phyloP scores from a whole-genome alignment of 805 yeast species.

The Sporopachydermia quercuum region DNA sequence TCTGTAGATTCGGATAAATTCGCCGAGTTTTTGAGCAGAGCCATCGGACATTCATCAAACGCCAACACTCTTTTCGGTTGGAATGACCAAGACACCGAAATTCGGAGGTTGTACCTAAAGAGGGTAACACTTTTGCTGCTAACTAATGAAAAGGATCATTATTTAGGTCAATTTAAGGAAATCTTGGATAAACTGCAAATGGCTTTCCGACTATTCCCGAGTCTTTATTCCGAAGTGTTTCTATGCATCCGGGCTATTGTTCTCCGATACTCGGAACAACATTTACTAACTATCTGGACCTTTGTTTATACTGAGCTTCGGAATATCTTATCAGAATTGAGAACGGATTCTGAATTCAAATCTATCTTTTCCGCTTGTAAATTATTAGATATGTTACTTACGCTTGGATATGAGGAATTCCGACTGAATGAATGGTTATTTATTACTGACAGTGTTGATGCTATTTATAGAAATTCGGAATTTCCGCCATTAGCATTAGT shows the following conservation, averaged over 20 bases:
- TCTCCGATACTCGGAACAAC: constrained; percentile 45
- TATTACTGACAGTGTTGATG: constrained; percentile 51
- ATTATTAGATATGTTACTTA: constrained; percentile 57
- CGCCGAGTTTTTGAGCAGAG: constrained; percentile 29
- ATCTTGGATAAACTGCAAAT: constrained; percentile 33
- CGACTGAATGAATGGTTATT: constrained; percentile 75
- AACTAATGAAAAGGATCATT: constrained; percentile 45
- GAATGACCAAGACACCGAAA: constrained; percentile 52
- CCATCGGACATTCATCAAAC: constrained; percentile 32
- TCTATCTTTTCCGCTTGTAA: constrained; percentile 52
- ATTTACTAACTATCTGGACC: constrained; percentile 58
- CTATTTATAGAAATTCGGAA: constrained; percentile 27
- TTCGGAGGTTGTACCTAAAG: constrained; percentile 36
- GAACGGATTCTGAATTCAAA: constrained; percentile 18
- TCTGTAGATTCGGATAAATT: constrained; percentile 45
- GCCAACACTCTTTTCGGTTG: constrained; percentile 53
- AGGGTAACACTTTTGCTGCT: constrained; percentile 51
- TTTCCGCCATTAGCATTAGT: constrained; percentile 23
- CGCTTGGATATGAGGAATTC: constrained; percentile 63
- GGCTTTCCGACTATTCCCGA: constrained; percentile 19
- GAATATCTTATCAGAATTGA: constrained; percentile 28
- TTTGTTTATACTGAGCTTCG: constrained; percentile 48
- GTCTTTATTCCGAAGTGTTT: constrained; percentile 25
- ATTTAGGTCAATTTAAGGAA: constrained; percentile 30
- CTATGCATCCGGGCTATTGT: constrained; percentile 50